Evolutionary conservation across 352 stramenopile genomes (phyloP).

Genomic region (Globisporangium perplexum): DNA sequence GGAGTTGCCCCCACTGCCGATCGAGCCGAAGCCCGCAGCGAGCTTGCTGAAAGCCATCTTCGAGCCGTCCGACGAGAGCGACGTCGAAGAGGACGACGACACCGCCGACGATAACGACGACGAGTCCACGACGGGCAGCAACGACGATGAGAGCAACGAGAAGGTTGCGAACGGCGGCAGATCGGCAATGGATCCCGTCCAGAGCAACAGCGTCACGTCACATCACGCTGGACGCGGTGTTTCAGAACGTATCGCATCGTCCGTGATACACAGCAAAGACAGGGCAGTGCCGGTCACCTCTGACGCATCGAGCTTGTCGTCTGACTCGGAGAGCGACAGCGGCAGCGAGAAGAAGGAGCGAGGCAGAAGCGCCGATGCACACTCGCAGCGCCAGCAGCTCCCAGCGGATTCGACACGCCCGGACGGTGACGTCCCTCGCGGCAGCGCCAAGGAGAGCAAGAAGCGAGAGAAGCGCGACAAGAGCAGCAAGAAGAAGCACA

Average conservation of each 20-base stretch:
- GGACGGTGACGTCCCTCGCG: not conserved
- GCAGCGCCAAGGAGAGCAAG: constrained; percentile 7
- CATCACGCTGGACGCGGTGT: not conserved
- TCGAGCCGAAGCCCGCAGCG: constrained; percentile 30
- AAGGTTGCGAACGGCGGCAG: not conserved
- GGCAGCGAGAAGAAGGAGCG: not conserved
- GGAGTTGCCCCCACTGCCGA: constrained; percentile 29
- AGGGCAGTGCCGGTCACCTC: constrained; percentile 1
- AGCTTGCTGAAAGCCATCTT: constrained; percentile 80
- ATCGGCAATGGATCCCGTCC: not conserved
- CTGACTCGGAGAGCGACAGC: not conserved
- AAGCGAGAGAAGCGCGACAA: constrained; percentile 14
- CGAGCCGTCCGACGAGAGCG: constrained; percentile 63
- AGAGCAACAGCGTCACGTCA: constrained; percentile 4
- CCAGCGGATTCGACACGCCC: not conserved
- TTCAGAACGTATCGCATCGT: not conserved
- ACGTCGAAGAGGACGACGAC: constrained; percentile 27
- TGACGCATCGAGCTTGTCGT: constrained; percentile 9
- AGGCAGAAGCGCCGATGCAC: not conserved
- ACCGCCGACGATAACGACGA: constrained; percentile 13
- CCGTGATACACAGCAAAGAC: constrained; percentile 2
- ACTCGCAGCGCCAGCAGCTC: not conserved
- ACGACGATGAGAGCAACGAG: constrained; percentile 6
- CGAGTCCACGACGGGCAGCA: not conserved
- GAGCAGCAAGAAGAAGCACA: constrained; percentile 12